Base-by-base conservation (phyloP, 345 rosid species). In the Mallotus nudiflorus region DNA sequence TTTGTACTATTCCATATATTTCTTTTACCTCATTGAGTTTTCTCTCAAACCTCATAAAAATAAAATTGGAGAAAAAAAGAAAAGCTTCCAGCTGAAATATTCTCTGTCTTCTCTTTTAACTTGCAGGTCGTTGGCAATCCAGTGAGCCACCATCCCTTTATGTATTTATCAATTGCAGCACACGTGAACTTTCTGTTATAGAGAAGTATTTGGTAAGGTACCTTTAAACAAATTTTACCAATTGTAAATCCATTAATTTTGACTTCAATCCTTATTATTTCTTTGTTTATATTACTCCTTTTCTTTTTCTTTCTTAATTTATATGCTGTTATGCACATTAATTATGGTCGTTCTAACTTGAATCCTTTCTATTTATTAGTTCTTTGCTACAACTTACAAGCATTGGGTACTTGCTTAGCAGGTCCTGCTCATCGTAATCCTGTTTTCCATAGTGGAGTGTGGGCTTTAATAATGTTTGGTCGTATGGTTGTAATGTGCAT, bases 151-250 rank as follows among this genome's bases (percentile, higher is more conserved):
- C 98, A 53, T 81, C 93, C n/a, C 83, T 91, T 62, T 87, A 88
- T 74, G 72, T 90, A 45, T 94, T 91, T 75, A 83, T 94, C 66
- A 94, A 89, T 67, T 89, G 95, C 78, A 94, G 96, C 84, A 91
- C 97, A 12, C 85, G 85, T n/a, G 97, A 94, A 71, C 96, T 94
- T 69, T 77, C 91, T 78, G 76, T 65, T 24, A 84, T 94, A 78
- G 97, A 94, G 89, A 88, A 88, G 81, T 94, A 89, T 79, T 95
- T 91, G 97, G 98, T 94, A 87, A 76, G 75, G 4, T 70, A 53
- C 78, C 64, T 60, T 44, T 63, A 27, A 24, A 25, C 37, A 31
- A 63, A 22, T 62, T n/a, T 57, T 42, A 2, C 27, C 27, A 58
- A 61, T 20, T 71, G 57, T 70, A 27, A 64, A 29, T 65, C 12